Evolutionary conservation across 2,329 filamentous ascomycete species (phyloP), one percentile per base, ranked within the genome.

Genomic region (Xylariales sp.): DNA sequence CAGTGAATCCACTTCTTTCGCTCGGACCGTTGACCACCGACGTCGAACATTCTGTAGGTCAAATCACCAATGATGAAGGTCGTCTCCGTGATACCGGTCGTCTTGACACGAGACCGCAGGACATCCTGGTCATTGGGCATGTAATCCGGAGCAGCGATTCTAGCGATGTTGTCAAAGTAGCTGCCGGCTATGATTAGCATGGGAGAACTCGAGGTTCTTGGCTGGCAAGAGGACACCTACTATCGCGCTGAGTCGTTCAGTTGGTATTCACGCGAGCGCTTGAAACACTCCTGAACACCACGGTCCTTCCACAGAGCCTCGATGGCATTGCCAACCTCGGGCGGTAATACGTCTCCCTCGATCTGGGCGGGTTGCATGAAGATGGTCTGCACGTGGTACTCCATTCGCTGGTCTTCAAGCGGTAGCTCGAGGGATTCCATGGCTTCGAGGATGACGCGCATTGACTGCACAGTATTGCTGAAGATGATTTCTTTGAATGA

Each of bases 1-100:
- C 90, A 95, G 73, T 96, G 90, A 56, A 96, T 96, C 90, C 90
- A 96, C 80, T 96, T 96, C 85, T 96, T 96, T 63, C 90, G 84
- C 70, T 96, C 90, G 5, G 88, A 95, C 63, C 90, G 81, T 69
- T 95, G 90, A 51, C 90, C 91, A 76, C 90, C 90, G 33, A 96
- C 90, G 59, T 96, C 90, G 68, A 95, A 95, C 90, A 96, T 95
- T 53, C 89, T 82, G 73, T 95, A 96, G 44, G 89, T 95, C 51
- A 96, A 74, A 58, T 95, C 87, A 52, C 88, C 89, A 52, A 95
- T 95, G 63, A 93, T 93, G 70, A 96, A 95, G 22, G 87, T 93
- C 16, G 90, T 96, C 70, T 95, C 89, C 22, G 89, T 95, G 61
- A 96, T 95, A 82, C 90, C 90, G 18, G 90, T 95, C 3, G 90